phyloP scores from a whole-genome alignment of 2,329 filamentous ascomycete species.

The Ascochyta viciae-villosae region DNA sequence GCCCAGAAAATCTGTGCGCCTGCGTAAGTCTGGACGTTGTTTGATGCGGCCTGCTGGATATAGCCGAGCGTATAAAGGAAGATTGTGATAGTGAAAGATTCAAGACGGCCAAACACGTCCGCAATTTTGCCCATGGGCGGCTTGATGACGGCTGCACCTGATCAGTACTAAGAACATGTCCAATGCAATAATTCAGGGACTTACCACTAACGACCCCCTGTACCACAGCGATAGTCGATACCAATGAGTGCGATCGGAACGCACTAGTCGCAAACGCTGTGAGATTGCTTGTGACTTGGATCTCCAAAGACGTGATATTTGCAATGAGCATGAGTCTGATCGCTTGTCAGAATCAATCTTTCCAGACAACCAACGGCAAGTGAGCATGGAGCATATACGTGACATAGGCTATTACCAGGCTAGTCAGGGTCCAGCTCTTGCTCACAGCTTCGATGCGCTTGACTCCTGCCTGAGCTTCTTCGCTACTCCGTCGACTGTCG shows the following conservation, averaged over 20 bases:
- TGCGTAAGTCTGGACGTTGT: slow-evolving; percentile 60
- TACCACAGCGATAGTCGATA: slow-evolving; percentile 70
- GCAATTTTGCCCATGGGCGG: slow-evolving; percentile 68
- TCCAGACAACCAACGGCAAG: neutral
- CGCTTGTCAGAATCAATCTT: slow-evolving; percentile 11
- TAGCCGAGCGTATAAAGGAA: slow-evolving; percentile 64
- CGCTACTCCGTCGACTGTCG: slow-evolving; percentile 16
- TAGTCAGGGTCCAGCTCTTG: slow-evolving; percentile 56
- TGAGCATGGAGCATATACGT: slow-evolving; percentile 29
- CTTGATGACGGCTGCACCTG: slow-evolving; percentile 60
- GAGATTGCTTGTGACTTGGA: slow-evolving; percentile 67
- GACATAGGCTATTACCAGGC: slow-evolving; percentile 57
- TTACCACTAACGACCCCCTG: slow-evolving; percentile 64
- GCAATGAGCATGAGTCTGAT: slow-evolving; percentile 62
- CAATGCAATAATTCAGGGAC: neutral
- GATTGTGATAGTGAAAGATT: slow-evolving; percentile 64
- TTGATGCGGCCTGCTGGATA: slow-evolving; percentile 63
- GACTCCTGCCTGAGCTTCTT: slow-evolving; percentile 54
- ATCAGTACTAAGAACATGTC: neutral
- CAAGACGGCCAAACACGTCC: slow-evolving; percentile 68
- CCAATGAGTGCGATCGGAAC: slow-evolving; percentile 67
- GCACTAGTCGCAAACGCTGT: slow-evolving; percentile 70
- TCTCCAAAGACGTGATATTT: slow-evolving; percentile 71
- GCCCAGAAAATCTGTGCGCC: slow-evolving; percentile 68
- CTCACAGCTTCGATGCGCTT: slow-evolving; percentile 58